These are phyloP conservation scores for Fusarium compactum DNA, from an alignment of 2,329 filamentous ascomycete genomes.

Conservation along the genomic window DNA sequence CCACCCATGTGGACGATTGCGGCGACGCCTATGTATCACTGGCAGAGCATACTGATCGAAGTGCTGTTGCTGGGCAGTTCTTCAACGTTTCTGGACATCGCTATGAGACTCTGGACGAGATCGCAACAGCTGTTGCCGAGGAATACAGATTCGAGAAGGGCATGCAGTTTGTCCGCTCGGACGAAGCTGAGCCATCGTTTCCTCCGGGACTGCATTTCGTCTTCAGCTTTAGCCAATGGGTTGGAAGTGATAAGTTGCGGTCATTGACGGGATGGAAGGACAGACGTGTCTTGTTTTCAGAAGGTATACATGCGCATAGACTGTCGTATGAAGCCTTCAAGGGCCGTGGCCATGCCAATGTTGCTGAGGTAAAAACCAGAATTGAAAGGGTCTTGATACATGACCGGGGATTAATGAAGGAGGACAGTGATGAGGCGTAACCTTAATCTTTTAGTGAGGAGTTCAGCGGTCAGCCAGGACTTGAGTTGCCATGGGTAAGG, in stretches of 20 bases:
- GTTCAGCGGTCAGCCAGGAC: not conserved
- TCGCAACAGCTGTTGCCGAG: constrained; percentile 53
- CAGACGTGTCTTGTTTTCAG: constrained; percentile 52
- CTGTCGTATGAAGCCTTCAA: constrained; percentile 53
- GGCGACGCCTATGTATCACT: constrained; percentile 61
- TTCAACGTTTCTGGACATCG: constrained; percentile 60
- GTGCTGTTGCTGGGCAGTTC: constrained; percentile 52
- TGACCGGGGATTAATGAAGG: not conserved
- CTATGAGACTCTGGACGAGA: constrained; percentile 59
- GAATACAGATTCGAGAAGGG: constrained; percentile 56
- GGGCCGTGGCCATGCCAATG: constrained; percentile 23
- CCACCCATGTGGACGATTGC: constrained; percentile 63
- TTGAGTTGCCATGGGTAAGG: not conserved
- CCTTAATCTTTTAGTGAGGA: not conserved
- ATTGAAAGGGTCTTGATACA: constrained; percentile 12
- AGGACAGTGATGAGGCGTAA: not conserved
- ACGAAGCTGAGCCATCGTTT: constrained; percentile 35
- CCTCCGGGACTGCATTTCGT: constrained; percentile 41
- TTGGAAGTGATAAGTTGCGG: constrained; percentile 57
- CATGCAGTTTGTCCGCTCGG: constrained; percentile 42
- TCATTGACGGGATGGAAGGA: constrained; percentile 57
- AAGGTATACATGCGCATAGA: constrained; percentile 53
- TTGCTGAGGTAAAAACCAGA: constrained; percentile 25
- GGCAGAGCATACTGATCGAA: constrained; percentile 52
- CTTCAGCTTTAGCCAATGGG: constrained; percentile 58